Base-by-base conservation (phyloP, 768 basidiomycete species). In the Termitomyces sp. region DNA sequence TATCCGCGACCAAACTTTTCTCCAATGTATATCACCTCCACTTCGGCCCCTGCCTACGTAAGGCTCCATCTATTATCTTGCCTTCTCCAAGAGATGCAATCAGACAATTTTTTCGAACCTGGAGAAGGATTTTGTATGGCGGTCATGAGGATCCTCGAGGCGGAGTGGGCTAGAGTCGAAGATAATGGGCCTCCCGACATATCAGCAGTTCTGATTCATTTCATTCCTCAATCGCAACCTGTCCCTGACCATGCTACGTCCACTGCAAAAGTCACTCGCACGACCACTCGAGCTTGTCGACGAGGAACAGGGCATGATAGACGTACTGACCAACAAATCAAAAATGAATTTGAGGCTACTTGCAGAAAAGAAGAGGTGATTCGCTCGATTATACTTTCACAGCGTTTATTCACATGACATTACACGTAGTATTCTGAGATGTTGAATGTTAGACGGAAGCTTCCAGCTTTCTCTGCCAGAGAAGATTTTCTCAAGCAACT, bases 381-480 rank as follows among this genome's bases (percentile, higher is more conserved):
- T 46, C 9, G n/a, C 47, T 58, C 14, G 33, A 1, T 8, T 33
- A 24, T 26, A 40, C 28, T 24, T 8, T 53, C n/a, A 7, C 38
- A 32, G 46, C 51, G 18, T 36, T 7, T 16, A n/a, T 46, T 20
- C 33, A 14, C 35, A 28, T 22, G 22, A 48, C 26, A 42, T 47
- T 43, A 36, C 51, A 28, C 50, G 9, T 57, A 80, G 67, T 95
- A 88, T 68, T 57, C 66, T 40, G 72, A 77, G 56, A 80, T 95
- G 65, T 66, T 89, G 24, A 68, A 73, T 32, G 72, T 70, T 18
- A 77, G 94, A 59, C 69, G 74, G 64, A 80, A 76, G 56, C 76
- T 97, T 18, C 95, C 95, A 12, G 92, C 93, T 1, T 96, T 88
- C 73, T 67, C 77, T 24, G 81, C 83, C 12, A 80, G 80, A 65